These are phyloP conservation scores for Phialocephala subalpina DNA, from an alignment of 2,329 filamentous ascomycete species.

Conservation along the genomic window DNA sequence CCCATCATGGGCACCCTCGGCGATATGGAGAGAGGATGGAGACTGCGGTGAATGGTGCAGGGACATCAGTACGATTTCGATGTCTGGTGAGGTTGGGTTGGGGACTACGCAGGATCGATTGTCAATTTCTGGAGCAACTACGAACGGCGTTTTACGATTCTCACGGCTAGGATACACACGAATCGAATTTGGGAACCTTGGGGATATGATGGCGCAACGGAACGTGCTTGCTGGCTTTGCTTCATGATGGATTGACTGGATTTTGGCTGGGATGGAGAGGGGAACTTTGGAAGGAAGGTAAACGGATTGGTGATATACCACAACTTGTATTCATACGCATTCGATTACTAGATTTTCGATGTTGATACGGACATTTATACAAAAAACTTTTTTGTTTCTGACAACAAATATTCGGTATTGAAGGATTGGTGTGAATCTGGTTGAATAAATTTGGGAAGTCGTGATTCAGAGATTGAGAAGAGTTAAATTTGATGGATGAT, in stretches of 20 bases:
- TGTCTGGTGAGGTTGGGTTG: conserved; percentile 7
- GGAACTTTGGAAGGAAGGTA: background rate
- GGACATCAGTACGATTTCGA: background rate
- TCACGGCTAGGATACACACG: conserved; percentile 31
- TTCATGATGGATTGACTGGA: conserved; percentile 15
- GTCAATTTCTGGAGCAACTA: conserved; percentile 26
- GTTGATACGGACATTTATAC: background rate
- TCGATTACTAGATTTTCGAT: conserved; percentile 7
- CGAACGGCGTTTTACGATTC: conserved; percentile 29
- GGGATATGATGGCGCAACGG: conserved; percentile 26
- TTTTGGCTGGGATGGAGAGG: conserved; percentile 10
- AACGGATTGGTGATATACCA: conserved; percentile 10
- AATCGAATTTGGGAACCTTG: conserved; percentile 9
- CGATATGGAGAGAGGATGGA: background rate
- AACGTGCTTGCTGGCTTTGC: background rate
- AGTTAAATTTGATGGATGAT: too few relatives aligned
- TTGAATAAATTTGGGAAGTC: background rate
- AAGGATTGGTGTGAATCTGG: background rate
- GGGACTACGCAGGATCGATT: conserved; percentile 33
- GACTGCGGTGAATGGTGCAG: background rate
- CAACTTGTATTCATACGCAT: conserved; percentile 1
- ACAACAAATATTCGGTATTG: background rate
- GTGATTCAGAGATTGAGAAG: too few relatives aligned
- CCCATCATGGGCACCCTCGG: background rate
- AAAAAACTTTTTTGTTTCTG: background rate